Percentiles rank a stretch among this genome's conserved stretches.
Evolutionary conservation across 129 eudicot genomes (phyloP).

Genomic region (Chrysanthemum seticuspe): DNA sequence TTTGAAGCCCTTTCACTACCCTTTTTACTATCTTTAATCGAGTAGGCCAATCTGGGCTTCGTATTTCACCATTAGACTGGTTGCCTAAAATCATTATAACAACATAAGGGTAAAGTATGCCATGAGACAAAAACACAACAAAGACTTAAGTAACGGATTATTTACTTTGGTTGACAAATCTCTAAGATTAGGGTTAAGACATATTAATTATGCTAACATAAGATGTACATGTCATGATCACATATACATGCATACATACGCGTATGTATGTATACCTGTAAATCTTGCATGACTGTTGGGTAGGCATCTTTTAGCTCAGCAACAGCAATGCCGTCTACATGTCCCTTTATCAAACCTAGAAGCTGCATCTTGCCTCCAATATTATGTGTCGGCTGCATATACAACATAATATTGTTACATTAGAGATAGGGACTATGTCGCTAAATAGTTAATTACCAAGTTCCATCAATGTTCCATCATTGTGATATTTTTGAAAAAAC

Average conservation of each 20-base stretch:
- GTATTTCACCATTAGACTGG: slow-evolving; percentile 30
- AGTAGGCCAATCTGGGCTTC: slow-evolving; percentile 53
- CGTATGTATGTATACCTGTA: slow-evolving; percentile 46
- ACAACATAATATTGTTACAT: not conserved
- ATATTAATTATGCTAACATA: too few relatives aligned
- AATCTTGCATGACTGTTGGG: slow-evolving; percentile 73
- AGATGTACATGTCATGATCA: too few relatives aligned
- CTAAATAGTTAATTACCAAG: not conserved
- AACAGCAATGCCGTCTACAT: slow-evolving; percentile 71
- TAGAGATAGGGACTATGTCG: not conserved
- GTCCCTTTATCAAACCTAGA: slow-evolving; percentile 41
- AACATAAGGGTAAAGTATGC: slow-evolving; percentile 16
- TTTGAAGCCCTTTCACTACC: slow-evolving; percentile 54
- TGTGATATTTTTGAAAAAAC: too few relatives aligned
- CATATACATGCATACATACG: too few relatives aligned
- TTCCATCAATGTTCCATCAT: not conserved
- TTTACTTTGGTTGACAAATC: too few relatives aligned
- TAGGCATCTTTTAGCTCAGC: slow-evolving; percentile 79
- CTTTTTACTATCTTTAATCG: slow-evolving; percentile 64
- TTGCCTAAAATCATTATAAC: slow-evolving; percentile 41
- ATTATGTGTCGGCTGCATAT: slow-evolving; percentile 70
- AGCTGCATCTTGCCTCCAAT: slow-evolving; percentile 52
- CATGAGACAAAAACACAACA: too few relatives aligned
- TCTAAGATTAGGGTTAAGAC: too few relatives aligned
- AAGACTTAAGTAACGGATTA: too few relatives aligned